Percentiles rank a stretch among this genome's conserved stretches.
Conservation (phyloP, 768 basidiomycete species). For the Trametes sanguinea region DNA sequence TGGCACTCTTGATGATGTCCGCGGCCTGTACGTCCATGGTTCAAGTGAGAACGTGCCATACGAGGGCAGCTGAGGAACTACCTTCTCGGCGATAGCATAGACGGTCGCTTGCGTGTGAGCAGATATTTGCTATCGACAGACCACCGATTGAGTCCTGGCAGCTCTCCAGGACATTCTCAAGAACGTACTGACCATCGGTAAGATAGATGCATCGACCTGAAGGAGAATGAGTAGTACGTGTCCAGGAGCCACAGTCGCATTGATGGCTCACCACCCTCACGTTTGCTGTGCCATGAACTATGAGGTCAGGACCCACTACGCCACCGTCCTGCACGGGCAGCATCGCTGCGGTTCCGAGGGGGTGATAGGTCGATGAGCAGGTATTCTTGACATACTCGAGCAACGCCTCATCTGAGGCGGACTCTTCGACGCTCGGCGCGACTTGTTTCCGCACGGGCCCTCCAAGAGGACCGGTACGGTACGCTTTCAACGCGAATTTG, state of each 20-base stretch:
- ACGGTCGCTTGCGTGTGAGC: constrained; percentile 9
- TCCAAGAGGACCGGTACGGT: neutral
- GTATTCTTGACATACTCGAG: constrained; percentile 8
- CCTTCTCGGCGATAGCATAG: constrained; percentile 18
- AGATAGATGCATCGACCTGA: constrained; percentile 7
- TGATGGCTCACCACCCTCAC: constrained; percentile 4
- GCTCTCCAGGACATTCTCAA: neutral
- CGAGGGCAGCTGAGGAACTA: neutral
- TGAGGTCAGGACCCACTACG: constrained; percentile 10
- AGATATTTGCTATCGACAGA: neutral
- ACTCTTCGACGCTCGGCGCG: neutral
- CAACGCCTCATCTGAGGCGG: constrained; percentile 1
- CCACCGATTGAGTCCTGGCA: no score
- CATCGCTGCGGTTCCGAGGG: constrained; percentile 5
- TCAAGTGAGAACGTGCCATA: no score
- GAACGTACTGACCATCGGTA: neutral
- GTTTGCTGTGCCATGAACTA: constrained; percentile 16
- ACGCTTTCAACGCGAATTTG: constrained; percentile 5
- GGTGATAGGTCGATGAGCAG: neutral
- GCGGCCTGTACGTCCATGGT: neutral
- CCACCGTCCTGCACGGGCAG: neutral
- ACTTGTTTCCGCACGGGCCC: neutral
- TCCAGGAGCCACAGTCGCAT: no score
- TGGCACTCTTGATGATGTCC: neutral
- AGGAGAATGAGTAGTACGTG: neutral